Evolutionary conservation across 2,329 filamentous ascomycete species (phyloP), one percentile per base, ranked within the genome.

Genomic region (Tolypocladium inflatum): DNA sequence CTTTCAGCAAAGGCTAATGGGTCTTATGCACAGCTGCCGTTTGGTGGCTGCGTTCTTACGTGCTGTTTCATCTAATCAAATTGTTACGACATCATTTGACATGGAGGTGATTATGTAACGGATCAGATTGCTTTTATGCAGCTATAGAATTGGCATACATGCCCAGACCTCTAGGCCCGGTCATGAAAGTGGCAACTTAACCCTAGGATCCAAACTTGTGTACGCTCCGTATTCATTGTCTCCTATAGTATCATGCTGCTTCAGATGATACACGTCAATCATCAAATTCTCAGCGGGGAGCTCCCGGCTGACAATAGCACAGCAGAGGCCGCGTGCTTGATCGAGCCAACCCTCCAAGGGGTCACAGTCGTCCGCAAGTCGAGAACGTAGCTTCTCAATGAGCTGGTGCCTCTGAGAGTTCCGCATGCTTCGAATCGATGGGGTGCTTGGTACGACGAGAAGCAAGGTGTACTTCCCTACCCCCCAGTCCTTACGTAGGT

Each of bases 221-320:
- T 38, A 54, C 37, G 52, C 33, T 38, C 33, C 33, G 33, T 37
- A 54, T 41, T 38, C 21, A n/a, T 54, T 41, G 37, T 54, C 37
- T 19, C 33, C 37, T 23, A 54, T 54, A 17, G 33, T 54, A 30
- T 56, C 43, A 51, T 56, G 37, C 43, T 38, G 17, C 43, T 56
- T 56, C 17, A 56, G 42, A 37, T 56, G n/a, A 37, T 56, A 56
- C 9, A 50, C n/a, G 33, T 56, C 55, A 23, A 56, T 56, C 43
- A 56, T 56, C 10, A 56, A 43, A 42, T 48, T 50, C 26, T 56
- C 43, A 35, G n/a, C 35, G 15, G 55, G 55, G 42, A 56, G 55
- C 26, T 37, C 26, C 41, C 26, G 17, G n/a, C 41, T 48, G 21
- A 56, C 13, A 48, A 56, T 51, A 43, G 55, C 55, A 33, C 17